Evolutionary conservation across 768 basidiomycete species (phyloP).

Genomic region (Coprinopsis cinerea): DNA sequence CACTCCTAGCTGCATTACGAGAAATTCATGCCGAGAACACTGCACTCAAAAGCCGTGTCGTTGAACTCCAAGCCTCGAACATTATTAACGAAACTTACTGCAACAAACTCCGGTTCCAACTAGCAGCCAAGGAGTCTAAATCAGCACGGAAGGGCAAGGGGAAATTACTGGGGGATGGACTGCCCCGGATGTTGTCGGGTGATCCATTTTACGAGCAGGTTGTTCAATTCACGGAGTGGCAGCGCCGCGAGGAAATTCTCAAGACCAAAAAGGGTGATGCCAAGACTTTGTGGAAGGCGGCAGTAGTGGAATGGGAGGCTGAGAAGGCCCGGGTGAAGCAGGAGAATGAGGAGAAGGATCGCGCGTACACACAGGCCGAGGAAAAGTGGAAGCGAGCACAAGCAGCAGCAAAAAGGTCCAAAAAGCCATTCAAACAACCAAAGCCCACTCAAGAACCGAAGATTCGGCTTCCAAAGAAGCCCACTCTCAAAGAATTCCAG

Average conservation of each 20-base stretch:
- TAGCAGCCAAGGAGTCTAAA: conserved; percentile 9
- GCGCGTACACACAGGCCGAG: background rate
- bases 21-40: background rate
- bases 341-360: background rate
- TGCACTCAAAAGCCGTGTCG: background rate
- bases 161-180: conserved; percentile 7
- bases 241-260: conserved; percentile 1
- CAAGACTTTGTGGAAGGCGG: background rate
- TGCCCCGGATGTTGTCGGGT: conserved; percentile 8
- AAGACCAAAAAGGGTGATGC: background rate
- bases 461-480: background rate
- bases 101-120: conserved; percentile 2
- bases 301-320: background rate
- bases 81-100: conserved; percentile 13
- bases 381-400: background rate
- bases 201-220: conserved; percentile 10
- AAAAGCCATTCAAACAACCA: no score
- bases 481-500: no score
- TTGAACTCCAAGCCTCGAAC: conserved; percentile 10
- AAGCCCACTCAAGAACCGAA: background rate
- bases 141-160: background rate
- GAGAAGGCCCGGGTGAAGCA: background rate
- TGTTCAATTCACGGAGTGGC: background rate
- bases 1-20: background rate
- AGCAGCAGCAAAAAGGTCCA: background rate